Base-by-base conservation (phyloP, 2,329 filamentous ascomycete species). In the Fusarium kyushuense region DNA sequence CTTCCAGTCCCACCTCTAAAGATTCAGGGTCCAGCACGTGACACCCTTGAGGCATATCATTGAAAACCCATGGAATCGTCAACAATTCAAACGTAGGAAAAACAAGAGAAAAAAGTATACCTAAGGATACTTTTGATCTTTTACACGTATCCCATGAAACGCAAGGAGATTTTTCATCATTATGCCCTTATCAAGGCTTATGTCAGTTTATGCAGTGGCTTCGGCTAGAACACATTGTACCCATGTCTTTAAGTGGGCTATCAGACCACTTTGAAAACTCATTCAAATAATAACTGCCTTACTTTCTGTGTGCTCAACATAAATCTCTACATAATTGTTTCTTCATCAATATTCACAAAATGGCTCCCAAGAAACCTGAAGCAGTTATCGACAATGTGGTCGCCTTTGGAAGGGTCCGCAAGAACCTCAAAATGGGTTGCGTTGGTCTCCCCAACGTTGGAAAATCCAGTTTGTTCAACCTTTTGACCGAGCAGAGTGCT, bases 401-500 rank as follows among this genome's bases (percentile, higher is more conserved):
- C 30, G 81, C 81, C 23, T 83, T 83, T 55, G 81, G 81, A 7
- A 74, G 81, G 47, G 80, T 82, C 59, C 72, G 77, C 58, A 81
- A 80, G 69, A 82, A 82, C 71, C 76, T 83, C 13, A 83, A 83
- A 72, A 83, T 83, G 81, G 81, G 81, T 58, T 82, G 80, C 65
- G 80, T 83, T 30, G 81, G 81, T 43, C 74, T 83, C 49, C 81
- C 81, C 38, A 83, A 83, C 54, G 81, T 83, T 49, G 81, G 81
- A 48, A 83, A 83, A 65, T 80, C 79, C n/a, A 80, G 78, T 45
- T 65, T 83, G 63, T 83, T 83, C 73, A 83, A 83, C 42, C 77
- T 83, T 33, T 75, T 83, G 74, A 83, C 81, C 5, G 78, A 82
- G 72, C 80, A 83, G 75, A 81, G 78, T 70, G 80, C 79, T 35